Base-by-base conservation (phyloP, 2,329 filamentous ascomycete species). In the Hymenoscyphus fraxineus region DNA sequence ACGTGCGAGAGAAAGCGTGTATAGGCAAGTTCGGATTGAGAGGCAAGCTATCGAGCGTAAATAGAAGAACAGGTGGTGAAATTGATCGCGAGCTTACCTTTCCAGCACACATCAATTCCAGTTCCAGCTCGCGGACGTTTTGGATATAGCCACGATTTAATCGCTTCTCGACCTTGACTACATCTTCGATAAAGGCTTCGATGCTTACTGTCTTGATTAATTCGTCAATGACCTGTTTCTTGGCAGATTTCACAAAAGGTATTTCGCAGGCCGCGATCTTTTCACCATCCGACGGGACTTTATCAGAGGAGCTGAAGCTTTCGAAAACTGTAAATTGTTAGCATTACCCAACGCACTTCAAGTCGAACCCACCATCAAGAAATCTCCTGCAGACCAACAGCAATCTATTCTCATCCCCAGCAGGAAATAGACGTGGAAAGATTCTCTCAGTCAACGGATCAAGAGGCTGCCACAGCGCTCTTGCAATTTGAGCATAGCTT, bases 81-180 rank as follows among this genome's bases (percentile, higher is more conserved):
- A 15, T 22, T 15, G 16, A 12, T 3, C 57, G 13, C 6, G 12
- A 12, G n/a, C 59, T 44, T 64, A 70, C 69, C 68, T 71, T 71
- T 61, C 68, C 68, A 51, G 63, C 64, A 61, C 65, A 71, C 27
- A 72, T 69, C 15, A 72, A 57, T 31, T 72, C 69, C 32, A 71
- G 59, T 40, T 72, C 71, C 10, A 72, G 55, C 12, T 66, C 62
- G 31, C 71, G 64, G 41, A 66, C 54, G 15, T 58, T 67, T 3
- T 60, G 59, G 10, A 72, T 71, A 35, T 68, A 60, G 9, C 67
- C 66, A 10, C 67, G 60, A 4, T 61, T 59, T 9, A 70, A 55
- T 22, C 67, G 64, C 16, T 58, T 66, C 35, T 70, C 67, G 2
- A 72, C 65, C 13, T 55, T 62, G 7, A 67, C 64, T 3, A 73